A percentile compares a stretch with the other conserved stretches of the same genome.
These are phyloP conservation scores for Nothomitra cinnamomea DNA, from an alignment of 2,329 filamentous ascomycete species.

Conservation along the genomic window DNA sequence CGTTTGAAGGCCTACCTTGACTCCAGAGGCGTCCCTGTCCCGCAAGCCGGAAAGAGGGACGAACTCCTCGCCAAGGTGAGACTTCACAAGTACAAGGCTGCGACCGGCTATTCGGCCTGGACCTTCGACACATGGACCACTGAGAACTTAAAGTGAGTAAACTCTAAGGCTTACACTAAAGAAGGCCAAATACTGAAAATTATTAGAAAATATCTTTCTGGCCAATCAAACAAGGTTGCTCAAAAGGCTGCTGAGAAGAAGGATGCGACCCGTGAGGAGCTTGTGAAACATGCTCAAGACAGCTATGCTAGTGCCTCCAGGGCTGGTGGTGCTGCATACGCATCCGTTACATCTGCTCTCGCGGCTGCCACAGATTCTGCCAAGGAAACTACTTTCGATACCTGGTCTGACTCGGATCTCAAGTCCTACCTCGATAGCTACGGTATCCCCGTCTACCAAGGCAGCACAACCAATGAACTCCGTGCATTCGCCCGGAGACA, in stretches of 20 bases:
- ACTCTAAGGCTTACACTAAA: not conserved
- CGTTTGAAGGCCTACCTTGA: constrained; percentile 66
- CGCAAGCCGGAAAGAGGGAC: constrained; percentile 52
- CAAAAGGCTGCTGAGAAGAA: constrained; percentile 34
- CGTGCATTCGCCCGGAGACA: constrained; percentile 29
- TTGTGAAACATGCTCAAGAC: constrained; percentile 46
- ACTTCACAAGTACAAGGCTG: constrained; percentile 52
- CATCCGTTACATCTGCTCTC: constrained; percentile 55
- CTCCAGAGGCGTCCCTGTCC: constrained; percentile 57
- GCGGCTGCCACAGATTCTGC: constrained; percentile 45
- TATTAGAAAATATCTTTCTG: constrained; percentile 29
- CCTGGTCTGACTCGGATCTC: constrained; percentile 54
- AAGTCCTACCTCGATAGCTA: constrained; percentile 70
- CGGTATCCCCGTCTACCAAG: constrained; percentile 33
- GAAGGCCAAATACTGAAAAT: not conserved
- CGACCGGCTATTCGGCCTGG: constrained; percentile 52
- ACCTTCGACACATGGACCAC: constrained; percentile 62
- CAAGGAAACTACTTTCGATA: constrained; percentile 51
- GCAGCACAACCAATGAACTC: constrained; percentile 16
- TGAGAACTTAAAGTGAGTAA: constrained; percentile 45
- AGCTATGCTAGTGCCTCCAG: constrained; percentile 42
- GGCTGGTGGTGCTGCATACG: constrained; percentile 39
- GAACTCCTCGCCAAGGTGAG: constrained; percentile 61
- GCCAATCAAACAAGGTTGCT: constrained; percentile 34
- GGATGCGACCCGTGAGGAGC: constrained; percentile 49